Base-by-base conservation (phyloP, 2,329 filamentous ascomycete genomes). In the Ophiostoma triangulosporum region DNA sequence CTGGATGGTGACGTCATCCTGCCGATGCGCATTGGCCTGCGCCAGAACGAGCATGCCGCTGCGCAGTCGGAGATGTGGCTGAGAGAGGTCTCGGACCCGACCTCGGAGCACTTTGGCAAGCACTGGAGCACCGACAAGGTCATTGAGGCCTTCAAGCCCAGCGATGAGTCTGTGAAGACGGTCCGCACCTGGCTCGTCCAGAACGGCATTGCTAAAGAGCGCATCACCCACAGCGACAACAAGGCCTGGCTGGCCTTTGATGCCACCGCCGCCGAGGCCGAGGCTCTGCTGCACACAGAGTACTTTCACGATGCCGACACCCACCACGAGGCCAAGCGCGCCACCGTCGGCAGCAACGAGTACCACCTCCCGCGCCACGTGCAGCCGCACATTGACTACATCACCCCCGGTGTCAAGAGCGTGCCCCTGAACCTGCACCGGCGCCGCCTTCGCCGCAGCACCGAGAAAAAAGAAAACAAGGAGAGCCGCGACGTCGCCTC, bases 321-420 rank as follows among this genome's bases (percentile, higher is more conserved):
- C 11, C 27, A 26, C 35, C 51, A 46, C 8, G 56, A 58, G 8
- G 59, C 57, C 43, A 58, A 57, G 3, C 56, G 54, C 5, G 58
- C 62, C 38, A 50, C 63, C 4, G 61, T 59, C 1, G 55, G 55
- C 32, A 48, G 54, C 32, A 57, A 61, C 53, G 46, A 9, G n/a
- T 65, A 64, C 61, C 73, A 75, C 54, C 63, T 79, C 4, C 76
- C 76, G 1, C 65, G 66, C 29, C 62, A 71, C 38, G 57, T 79
- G 15, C 67, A 67, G 36, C 58, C 66, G 9, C 73, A 78, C 54
- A 66, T 80, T 50, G 76, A 80, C 63, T 79, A 78, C 62, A 71
- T 80, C 35, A 78, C 72, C 1, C 76, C 76, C 0, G 75, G 75
- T 14, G 70, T 77, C 46, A 48, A 48, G 29, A n/a, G 46, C 29